phyloP scores from a whole-genome alignment of 345 rosid species.

The Syzygium jambos region DNA sequence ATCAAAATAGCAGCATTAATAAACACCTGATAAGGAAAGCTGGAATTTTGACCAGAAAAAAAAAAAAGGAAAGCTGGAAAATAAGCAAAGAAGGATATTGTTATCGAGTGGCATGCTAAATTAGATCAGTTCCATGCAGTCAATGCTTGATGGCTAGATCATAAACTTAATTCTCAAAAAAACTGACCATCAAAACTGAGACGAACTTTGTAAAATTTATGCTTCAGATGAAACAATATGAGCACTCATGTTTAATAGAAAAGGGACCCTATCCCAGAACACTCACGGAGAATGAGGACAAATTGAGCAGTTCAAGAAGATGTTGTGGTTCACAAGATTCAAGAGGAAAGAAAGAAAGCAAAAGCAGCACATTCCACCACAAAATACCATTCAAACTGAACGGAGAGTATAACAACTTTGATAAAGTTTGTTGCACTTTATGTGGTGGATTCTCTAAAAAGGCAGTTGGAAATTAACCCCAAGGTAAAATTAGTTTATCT shows the following conservation, averaged over 20 bases:
- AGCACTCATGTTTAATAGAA: background rate
- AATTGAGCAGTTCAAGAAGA: background rate
- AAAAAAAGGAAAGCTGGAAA: background rate
- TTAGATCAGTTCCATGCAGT: background rate
- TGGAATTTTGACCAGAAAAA: background rate
- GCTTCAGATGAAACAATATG: background rate
- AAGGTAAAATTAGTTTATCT: background rate
- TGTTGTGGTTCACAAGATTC: background rate
- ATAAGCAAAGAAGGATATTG: background rate
- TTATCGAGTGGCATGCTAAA: background rate
- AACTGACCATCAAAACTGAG: background rate
- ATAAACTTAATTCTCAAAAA: background rate
- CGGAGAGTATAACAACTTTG: background rate
- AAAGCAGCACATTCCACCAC: background rate
- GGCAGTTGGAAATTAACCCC: background rate
- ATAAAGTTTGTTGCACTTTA: background rate
- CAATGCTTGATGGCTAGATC: background rate
- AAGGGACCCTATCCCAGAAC: background rate
- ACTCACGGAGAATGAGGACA: background rate
- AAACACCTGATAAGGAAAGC: background rate
- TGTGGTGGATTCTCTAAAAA: background rate
- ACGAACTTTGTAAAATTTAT: background rate
- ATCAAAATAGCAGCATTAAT: conserved; percentile 1
- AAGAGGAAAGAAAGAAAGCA: background rate
- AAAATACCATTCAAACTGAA: background rate